Evolutionary conservation across 1,284 basidiomycete species (phyloP), one percentile per base, ranked within the genome.

Genomic region (Amanita bisporigera): DNA sequence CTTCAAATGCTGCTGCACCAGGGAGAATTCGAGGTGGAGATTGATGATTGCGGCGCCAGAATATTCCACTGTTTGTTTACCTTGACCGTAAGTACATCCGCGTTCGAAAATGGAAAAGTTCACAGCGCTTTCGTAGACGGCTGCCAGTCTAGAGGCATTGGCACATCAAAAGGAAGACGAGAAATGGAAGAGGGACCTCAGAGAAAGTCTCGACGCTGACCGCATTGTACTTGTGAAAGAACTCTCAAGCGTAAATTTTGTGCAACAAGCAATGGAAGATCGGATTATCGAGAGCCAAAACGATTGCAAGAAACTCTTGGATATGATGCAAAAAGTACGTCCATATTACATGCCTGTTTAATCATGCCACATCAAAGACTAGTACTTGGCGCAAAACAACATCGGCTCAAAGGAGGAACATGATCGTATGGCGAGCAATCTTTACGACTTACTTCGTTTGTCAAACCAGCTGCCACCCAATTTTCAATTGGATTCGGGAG

Each of bases 401-500:
- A 65, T 74, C 60, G 70, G 70, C 21, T 79, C 80, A 4, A 75
- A 80, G 66, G 73, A 72, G 40, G 71, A 77, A 31, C 85, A 84
- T 67, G 77, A 73, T 10, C 85, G 84, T 0, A 75, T 88, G 19
- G 81, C 82, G 17, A 78, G 75, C 40, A 86, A 86, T 67, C 73
- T 88, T n/a, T 87, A 83, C 68, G 76, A 80, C 29, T 73, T 88
- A 29, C 85, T 87, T 67, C 74, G 77, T 26, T 73, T 77, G 21
- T 81, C 83, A 10, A 78, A 81, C 1, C 78, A 81, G 61, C 77
- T 88, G 21, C 79, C 87, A 59, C 85, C 85, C 0, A 79, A 85
- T 38, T 78, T 84, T 65, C 77, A 87, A 66, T 79, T 88, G 26
- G 79, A 80, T 61, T 79, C 80, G 12, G 86, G 85, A 5, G 87